Evolutionary conservation across 768 basidiomycete species (phyloP), one percentile per base, ranked within the genome.

Genomic region (Suillus decipiens): DNA sequence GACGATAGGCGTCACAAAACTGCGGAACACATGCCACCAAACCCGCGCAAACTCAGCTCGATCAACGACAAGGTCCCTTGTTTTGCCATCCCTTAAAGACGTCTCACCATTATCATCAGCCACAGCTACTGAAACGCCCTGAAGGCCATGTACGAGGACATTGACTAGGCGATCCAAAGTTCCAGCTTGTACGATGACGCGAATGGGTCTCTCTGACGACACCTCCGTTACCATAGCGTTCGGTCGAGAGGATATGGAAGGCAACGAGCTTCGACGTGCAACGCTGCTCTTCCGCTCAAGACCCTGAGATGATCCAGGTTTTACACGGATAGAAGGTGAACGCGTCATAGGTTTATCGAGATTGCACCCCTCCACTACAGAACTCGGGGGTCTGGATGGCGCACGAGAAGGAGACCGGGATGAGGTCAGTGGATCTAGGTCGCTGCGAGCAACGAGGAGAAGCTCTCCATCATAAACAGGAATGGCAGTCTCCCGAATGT

Each of bases 91-190:
- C 24, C 86, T 78, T 48, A 94, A 73, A 0, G 90, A 86, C 78
- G 90, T 92, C 73, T 94, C 91, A 0, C 93, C 93, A 67, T 92
- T 93, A 70, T 94, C 92, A 66, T 95, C 92, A 0, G 93, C 86
- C 5, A 92, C 89, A 0, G 89, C 88, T 0, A 93, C 90, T 0
- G 89, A 88, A 5, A 94, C 86, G 37, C 87, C 87, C 55, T 86
- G 86, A 22, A 94, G 77, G 4, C 93, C 93, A 69, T 90, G 88
- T 0, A 92, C 86, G 17, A 95, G 81, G 11, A 93, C 82, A 47
- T 87, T 85, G 11, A 94, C 89, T 1, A 95, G 79, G 33, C 84
- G 80, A 64, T 89, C 89, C 17, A 94, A 77, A 1, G 92, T 90
- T 10, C 92, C 93, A 3, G 91, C 90, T 67, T 89, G 85, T 6